A percentile compares a stretch with the other conserved stretches of the same genome.
These are phyloP conservation scores for Pluteus cervinus DNA, from an alignment of 768 basidiomycete genomes.

Conservation along the genomic window DNA sequence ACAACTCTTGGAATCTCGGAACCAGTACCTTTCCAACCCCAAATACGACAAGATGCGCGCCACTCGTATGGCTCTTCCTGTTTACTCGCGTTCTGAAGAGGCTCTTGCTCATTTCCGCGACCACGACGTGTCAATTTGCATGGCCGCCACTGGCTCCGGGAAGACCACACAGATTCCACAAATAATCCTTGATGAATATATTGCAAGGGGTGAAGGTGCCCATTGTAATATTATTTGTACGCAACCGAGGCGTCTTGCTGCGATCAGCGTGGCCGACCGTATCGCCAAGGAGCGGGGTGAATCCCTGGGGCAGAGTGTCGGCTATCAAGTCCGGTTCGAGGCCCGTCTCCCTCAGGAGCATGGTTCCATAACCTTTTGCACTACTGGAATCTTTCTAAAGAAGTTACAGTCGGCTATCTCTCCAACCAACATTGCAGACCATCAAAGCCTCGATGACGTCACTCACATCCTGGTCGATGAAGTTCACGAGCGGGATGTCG, in stretches of 20 bases:
- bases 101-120: slow-evolving; percentile 63
- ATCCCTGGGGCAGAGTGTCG: slow-evolving; percentile 61
- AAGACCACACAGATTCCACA: slow-evolving; percentile 97
- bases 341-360: slow-evolving; percentile 68
- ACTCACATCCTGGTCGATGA: slow-evolving; percentile 94
- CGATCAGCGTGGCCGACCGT: slow-evolving; percentile 86
- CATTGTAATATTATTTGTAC: slow-evolving; percentile 89
- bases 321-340: slow-evolving; percentile 93
- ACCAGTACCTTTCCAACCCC: slow-evolving; percentile 58
- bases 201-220: slow-evolving; percentile 72
- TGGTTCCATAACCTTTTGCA: slow-evolving; percentile 89
- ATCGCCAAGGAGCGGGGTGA: slow-evolving; percentile 87
- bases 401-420: slow-evolving; percentile 74
- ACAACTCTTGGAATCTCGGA: slow-evolving; percentile 43
- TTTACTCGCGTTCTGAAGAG: slow-evolving; percentile 60
- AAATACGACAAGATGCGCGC: slow-evolving; percentile 58
- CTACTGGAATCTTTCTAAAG: slow-evolving; percentile 86
- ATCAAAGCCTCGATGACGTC: slow-evolving; percentile 58
- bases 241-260: slow-evolving; percentile 87
- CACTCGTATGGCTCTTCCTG: slow-evolving; percentile 65
- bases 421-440: slow-evolving; percentile 30
- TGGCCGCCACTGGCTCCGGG: slow-evolving; percentile 88
- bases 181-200: slow-evolving; percentile 80
- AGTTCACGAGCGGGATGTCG: slow-evolving; percentile 92
- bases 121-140: slow-evolving; percentile 83